Evolutionary conservation across 2,329 filamentous ascomycete species (phyloP).

Genomic region (Colletotrichum abscissum): DNA sequence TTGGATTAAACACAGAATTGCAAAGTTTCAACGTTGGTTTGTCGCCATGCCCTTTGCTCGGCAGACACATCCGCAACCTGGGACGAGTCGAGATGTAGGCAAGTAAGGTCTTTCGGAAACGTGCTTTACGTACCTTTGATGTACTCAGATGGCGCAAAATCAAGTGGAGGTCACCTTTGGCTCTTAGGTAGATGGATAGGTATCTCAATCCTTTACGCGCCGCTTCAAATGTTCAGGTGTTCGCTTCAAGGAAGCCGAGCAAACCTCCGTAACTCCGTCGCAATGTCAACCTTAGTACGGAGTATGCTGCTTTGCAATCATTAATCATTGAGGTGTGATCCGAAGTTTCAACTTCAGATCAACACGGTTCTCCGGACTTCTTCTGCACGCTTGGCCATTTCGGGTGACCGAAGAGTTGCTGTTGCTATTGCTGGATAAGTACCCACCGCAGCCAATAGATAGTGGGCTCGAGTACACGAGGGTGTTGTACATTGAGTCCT

Average conservation of each 20-base stretch:
- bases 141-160: not conserved
- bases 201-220: not conserved
- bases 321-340: no score
- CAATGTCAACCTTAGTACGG: not conserved
- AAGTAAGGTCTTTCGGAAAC: no score
- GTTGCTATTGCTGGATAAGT: not conserved
- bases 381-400: not conserved
- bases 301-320: not conserved
- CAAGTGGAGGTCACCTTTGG: not conserved
- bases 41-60: not conserved
- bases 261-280: not conserved
- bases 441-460: not conserved
- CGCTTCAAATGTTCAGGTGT: not conserved
- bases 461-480: slow-evolving; percentile 5
- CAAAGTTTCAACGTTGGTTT: not conserved
- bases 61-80: not conserved
- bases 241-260: not conserved
- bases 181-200: no score
- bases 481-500: not conserved
- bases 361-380: not conserved
- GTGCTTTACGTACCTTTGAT: not conserved
- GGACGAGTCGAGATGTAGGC: not conserved
- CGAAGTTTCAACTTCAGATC: not conserved
- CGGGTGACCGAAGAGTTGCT: not conserved
- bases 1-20: not conserved